These are phyloP conservation scores for Crithidia sp. DNA, from an alignment of 208 protist genomes.

Conservation along the genomic window DNA sequence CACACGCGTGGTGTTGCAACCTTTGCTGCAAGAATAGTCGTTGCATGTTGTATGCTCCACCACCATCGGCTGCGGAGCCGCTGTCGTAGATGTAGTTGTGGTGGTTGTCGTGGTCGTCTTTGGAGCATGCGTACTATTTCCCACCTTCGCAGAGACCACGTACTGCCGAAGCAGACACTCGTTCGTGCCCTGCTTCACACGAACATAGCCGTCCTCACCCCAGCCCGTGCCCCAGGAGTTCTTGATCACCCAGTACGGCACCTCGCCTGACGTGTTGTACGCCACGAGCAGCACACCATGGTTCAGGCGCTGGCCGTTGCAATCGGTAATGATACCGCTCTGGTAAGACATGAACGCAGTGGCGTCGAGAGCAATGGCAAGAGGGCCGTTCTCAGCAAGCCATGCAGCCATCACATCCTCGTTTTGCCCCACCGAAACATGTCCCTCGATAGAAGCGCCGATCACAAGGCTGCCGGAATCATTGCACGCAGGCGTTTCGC, in stretches of 20 bases:
- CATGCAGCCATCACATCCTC: constrained; percentile 70
- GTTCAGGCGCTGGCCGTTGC: constrained; percentile 50
- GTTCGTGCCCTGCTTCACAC: constrained; percentile 57
- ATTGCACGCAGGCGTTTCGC: constrained; percentile 42
- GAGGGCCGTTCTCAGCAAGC: constrained; percentile 70
- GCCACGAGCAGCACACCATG: constrained; percentile 84
- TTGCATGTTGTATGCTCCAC: constrained; percentile 23
- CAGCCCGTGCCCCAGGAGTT: constrained; percentile 82
- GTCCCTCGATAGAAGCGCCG: constrained; percentile 58
- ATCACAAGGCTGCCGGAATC: constrained; percentile 39
- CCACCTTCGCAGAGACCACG: constrained; percentile 23
- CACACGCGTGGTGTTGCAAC: constrained; percentile 11
- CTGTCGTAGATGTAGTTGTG: background rate
- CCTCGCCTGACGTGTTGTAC: constrained; percentile 53
- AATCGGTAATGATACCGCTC: constrained; percentile 61
- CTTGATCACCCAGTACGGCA: constrained; percentile 91
- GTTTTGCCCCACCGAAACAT: constrained; percentile 62
- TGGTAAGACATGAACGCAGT: constrained; percentile 59
- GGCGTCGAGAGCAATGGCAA: constrained; percentile 90
- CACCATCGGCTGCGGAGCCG: constrained; percentile 6
- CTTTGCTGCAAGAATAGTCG: constrained; percentile 1
- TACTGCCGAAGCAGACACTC: constrained; percentile 50
- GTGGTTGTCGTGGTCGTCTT: constrained; percentile 2
- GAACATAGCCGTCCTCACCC: constrained; percentile 82
- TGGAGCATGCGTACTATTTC: constrained; percentile 7